Evolutionary conservation across 2,329 filamentous ascomycete species (phyloP).

Genomic region (Ascochyta pisi): DNA sequence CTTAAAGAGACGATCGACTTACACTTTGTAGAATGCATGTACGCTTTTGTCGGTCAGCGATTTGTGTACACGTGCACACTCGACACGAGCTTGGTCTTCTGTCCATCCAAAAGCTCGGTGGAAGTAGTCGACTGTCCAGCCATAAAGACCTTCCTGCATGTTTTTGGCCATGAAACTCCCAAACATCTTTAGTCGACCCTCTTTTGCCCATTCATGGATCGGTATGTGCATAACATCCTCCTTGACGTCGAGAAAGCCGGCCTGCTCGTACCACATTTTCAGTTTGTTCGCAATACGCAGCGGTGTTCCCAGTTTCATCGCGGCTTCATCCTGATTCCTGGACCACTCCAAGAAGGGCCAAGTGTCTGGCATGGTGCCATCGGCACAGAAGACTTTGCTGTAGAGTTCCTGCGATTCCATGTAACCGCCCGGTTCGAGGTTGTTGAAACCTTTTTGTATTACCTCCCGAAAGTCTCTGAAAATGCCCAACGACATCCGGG

Average conservation of each 20-base stretch:
- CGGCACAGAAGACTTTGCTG: slow-evolving; percentile 59
- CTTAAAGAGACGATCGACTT: slow-evolving; percentile 21
- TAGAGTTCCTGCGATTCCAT: slow-evolving; percentile 54
- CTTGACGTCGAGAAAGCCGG: slow-evolving; percentile 65
- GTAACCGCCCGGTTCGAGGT: slow-evolving; percentile 64
- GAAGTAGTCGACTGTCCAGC: slow-evolving; percentile 53
- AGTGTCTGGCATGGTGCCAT: slow-evolving; percentile 59
- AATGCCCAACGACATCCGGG: slow-evolving; percentile 64
- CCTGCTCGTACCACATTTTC: slow-evolving; percentile 61
- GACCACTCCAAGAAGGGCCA: slow-evolving; percentile 60
- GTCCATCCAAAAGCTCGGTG: slow-evolving; percentile 54
- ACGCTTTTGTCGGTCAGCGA: slow-evolving; percentile 49
- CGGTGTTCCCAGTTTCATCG: slow-evolving; percentile 54
- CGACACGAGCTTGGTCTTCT: slow-evolving; percentile 53
- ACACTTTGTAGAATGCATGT: slow-evolving; percentile 54
- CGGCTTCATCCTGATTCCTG: slow-evolving; percentile 51
- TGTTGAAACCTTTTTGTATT: slow-evolving; percentile 59
- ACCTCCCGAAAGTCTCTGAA: slow-evolving; percentile 64
- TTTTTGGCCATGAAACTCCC: slow-evolving; percentile 59
- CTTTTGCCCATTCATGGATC: slow-evolving; percentile 59
- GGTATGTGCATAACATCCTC: slow-evolving; percentile 62
- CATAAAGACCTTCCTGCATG: slow-evolving; percentile 54
- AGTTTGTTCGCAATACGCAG: slow-evolving; percentile 62
- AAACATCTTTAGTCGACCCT: slow-evolving; percentile 55
- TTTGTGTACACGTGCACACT: slow-evolving; percentile 53